Conservation (phyloP, 768 basidiomycete genomes). For the Lactarius evosmus region DNA sequence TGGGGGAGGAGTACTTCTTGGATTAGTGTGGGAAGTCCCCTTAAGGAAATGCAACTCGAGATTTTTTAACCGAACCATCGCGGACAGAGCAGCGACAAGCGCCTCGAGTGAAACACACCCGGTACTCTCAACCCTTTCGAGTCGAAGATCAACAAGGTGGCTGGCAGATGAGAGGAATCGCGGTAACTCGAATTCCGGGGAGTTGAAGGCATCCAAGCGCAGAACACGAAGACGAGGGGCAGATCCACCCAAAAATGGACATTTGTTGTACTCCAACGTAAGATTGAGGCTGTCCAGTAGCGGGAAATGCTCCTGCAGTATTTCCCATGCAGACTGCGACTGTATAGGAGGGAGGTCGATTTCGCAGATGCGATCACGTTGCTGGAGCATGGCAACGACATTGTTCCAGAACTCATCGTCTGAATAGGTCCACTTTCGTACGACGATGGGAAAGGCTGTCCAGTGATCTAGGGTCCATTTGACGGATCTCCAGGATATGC, state of each 20-base stretch:
- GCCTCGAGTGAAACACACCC: neutral
- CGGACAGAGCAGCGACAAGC: slow-evolving; percentile 1
- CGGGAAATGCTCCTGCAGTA: slow-evolving; percentile 1
- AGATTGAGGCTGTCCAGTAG: too few species aligned
- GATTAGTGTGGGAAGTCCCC: neutral
- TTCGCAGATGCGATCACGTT: slow-evolving; percentile 5
- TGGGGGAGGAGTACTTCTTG: neutral
- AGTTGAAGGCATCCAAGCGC: neutral
- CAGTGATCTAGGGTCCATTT: slow-evolving; percentile 3
- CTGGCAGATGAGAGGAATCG: neutral
- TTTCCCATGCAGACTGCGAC: too few species aligned
- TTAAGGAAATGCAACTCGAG: neutral
- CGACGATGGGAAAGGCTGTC: slow-evolving; percentile 2
- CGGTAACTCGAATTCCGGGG: neutral
- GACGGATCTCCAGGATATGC: neutral
- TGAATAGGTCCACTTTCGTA: too few species aligned
- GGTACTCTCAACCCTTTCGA: neutral
- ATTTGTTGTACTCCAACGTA: too few species aligned
- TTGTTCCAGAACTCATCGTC: too few species aligned
- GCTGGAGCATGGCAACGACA: neutral
- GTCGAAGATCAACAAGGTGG: slow-evolving; percentile 1
- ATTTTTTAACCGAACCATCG: neutral
- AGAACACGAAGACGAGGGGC: neutral
- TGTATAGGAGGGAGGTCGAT: too few species aligned
- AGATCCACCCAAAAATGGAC: neutral